Percentiles rank a stretch among this genome's conserved stretches.
These are phyloP conservation scores for Stagonosporopsis vannaccii DNA, from an alignment of 2,329 filamentous ascomycete genomes.

Conservation along the genomic window DNA sequence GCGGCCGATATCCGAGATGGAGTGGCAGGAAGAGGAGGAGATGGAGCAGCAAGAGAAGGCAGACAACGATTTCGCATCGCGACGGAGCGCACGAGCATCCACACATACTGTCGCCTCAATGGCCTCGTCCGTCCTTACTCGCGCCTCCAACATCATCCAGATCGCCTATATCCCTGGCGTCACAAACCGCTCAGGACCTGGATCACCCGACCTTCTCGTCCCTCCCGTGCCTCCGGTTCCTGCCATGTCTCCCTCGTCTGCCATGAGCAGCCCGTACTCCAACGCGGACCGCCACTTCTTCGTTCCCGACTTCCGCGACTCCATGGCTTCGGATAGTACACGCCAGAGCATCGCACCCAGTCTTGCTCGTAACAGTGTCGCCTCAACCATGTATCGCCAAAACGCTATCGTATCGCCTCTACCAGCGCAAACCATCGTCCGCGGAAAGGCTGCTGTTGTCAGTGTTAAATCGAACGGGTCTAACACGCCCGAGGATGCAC, in stretches of 20 bases:
- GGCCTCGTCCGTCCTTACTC: slow-evolving; percentile 91
- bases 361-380: slow-evolving; percentile 67
- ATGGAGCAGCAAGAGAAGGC: slow-evolving; percentile 64
- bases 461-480: slow-evolving; percentile 79
- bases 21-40: slow-evolving; percentile 61
- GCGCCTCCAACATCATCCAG: slow-evolving; percentile 98
- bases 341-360: slow-evolving; percentile 59
- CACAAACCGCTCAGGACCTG: slow-evolving; percentile 85
- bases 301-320: slow-evolving; percentile 89
- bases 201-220: slow-evolving; percentile 80
- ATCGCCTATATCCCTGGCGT: slow-evolving; percentile 99
- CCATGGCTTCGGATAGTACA: slow-evolving; percentile 83
- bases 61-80: slow-evolving; percentile 63
- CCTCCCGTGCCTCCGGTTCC: slow-evolving; percentile 96
- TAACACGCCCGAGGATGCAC: slow-evolving; percentile 59
- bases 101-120: slow-evolving; percentile 89
- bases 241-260: slow-evolving; percentile 62
- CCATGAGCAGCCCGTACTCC: slow-evolving; percentile 64
- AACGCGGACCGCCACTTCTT: slow-evolving; percentile 85
- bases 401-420: slow-evolving; percentile 81
- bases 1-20: slow-evolving; percentile 64
- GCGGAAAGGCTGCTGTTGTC: slow-evolving; percentile 89
- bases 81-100: slow-evolving; percentile 72
- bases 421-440: slow-evolving; percentile 84
- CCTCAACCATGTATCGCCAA: slow-evolving; percentile 92